phyloP scores from a whole-genome alignment of 257 asterid genomes.

The Coffea eugenioides region DNA sequence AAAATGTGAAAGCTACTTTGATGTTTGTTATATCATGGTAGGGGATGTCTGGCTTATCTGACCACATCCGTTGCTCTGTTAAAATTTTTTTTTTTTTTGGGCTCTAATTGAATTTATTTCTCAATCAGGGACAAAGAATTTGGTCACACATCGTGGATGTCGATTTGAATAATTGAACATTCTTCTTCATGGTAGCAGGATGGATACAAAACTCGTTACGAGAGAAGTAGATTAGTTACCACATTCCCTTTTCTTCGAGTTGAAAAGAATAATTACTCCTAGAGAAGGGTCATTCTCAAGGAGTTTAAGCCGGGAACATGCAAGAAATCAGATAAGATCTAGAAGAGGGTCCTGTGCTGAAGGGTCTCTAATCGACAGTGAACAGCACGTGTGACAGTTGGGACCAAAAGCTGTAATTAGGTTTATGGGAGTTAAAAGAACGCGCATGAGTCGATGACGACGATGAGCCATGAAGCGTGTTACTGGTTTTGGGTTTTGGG shows the following conservation, averaged over 20 bases:
- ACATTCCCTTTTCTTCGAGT: no score
- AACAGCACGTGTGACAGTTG: slow-evolving; percentile 21
- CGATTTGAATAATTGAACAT: no score
- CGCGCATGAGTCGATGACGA: background rate
- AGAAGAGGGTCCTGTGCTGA: slow-evolving; percentile 7
- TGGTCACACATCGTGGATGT: no score
- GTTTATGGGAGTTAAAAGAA: background rate
- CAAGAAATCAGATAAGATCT: slow-evolving; percentile 4
- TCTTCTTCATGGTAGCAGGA: no score
- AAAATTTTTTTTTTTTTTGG: background rate
- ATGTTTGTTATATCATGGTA: background rate
- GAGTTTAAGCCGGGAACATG: slow-evolving; percentile 1
- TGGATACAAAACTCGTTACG: no score
- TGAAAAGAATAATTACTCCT: background rate
- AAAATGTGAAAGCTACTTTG: background rate
- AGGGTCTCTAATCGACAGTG: slow-evolving; percentile 8
- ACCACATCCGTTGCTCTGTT: background rate
- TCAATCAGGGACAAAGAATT: background rate
- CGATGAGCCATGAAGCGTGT: background rate
- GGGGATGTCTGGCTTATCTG: background rate
- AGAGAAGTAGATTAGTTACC: no score
- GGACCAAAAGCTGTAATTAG: slow-evolving; percentile 5
- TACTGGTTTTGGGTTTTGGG: background rate
- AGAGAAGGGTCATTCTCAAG: slow-evolving; percentile 8
- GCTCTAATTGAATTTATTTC: background rate